Percentiles rank a stretch among this genome's conserved stretches.
These are phyloP conservation scores for Mychonastes homosphaera DNA, from an alignment of 139 green algal species.

Conservation along the genomic window DNA sequence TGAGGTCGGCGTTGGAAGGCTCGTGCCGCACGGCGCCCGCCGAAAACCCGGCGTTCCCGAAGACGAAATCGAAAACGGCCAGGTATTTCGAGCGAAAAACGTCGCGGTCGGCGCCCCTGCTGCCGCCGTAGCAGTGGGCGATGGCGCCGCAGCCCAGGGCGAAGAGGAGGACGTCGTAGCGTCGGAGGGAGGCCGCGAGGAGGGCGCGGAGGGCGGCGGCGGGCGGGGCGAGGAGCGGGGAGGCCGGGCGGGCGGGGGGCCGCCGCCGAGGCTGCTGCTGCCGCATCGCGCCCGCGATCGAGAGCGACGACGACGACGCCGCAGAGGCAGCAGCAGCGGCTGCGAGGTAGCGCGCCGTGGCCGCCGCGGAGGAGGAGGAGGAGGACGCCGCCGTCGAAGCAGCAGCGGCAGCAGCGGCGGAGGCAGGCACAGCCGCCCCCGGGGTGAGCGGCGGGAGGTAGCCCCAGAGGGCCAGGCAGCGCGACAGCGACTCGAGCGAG, in stretches of 20 bases:
- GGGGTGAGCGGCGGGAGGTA: constrained; percentile 5
- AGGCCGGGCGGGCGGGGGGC: too few relatives aligned
- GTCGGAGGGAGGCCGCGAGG: constrained; percentile 24
- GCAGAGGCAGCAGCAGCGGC: too few relatives aligned
- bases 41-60: constrained; percentile 54
- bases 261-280: too few relatives aligned
- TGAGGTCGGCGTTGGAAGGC: not conserved
- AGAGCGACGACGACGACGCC: too few relatives aligned
- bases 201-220: too few relatives aligned
- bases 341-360: too few relatives aligned
- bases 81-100: constrained; percentile 67
- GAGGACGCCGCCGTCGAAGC: too few relatives aligned
- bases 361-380: too few relatives aligned
- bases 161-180: constrained; percentile 78
- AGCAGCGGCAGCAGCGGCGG: too few relatives aligned
- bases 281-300: too few relatives aligned
- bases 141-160: constrained; percentile 60
- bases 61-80: constrained; percentile 84
- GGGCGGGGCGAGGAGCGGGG: too few relatives aligned
- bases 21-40: not conserved
- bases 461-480: constrained; percentile 38
- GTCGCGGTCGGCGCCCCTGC: constrained; percentile 17
- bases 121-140: constrained; percentile 77
- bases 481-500: constrained; percentile 56
- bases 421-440: too few relatives aligned